phyloP scores from a whole-genome alignment of 2,329 filamentous ascomycete genomes.

The Trichoderma atrobrunneum region DNA sequence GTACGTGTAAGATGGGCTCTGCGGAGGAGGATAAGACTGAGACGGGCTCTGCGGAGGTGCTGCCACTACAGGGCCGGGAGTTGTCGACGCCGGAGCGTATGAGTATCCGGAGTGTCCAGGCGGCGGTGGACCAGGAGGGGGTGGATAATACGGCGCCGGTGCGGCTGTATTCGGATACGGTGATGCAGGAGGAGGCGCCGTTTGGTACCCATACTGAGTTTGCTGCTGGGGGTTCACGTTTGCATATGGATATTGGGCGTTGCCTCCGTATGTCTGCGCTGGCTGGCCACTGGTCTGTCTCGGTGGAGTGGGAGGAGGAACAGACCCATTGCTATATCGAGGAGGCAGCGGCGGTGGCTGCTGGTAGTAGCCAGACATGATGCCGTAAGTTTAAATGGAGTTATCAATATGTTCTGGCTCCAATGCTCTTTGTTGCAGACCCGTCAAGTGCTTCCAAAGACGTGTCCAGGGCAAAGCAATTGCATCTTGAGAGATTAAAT shows the following conservation, averaged over 20 bases:
- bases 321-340: not conserved
- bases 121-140: slow-evolving; percentile 11
- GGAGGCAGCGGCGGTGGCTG: slow-evolving; percentile 16
- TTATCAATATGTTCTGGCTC: not conserved
- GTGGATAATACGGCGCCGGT: slow-evolving; percentile 1
- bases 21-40: not conserved
- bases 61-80: not conserved
- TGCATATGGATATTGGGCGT: not conserved
- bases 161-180: not conserved
- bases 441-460: not conserved
- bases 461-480: not conserved
- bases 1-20: not conserved
- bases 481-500: slow-evolving; percentile 1
- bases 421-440: not conserved
- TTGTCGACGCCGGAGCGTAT: not conserved
- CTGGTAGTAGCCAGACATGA: slow-evolving; percentile 9
- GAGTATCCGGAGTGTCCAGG: not conserved
- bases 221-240: not conserved
- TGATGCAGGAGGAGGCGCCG: not conserved
- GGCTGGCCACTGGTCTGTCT: not conserved
- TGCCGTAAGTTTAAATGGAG: not conserved
- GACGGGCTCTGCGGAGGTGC: not conserved
- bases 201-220: not conserved
- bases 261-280: not conserved
- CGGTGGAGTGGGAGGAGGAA: not conserved